A percentile compares a stretch with the other conserved stretches of the same genome.
Conservation (phyloP, 371 early-diverging fungal genomes). For the Saksenaea oblongispora region DNA sequence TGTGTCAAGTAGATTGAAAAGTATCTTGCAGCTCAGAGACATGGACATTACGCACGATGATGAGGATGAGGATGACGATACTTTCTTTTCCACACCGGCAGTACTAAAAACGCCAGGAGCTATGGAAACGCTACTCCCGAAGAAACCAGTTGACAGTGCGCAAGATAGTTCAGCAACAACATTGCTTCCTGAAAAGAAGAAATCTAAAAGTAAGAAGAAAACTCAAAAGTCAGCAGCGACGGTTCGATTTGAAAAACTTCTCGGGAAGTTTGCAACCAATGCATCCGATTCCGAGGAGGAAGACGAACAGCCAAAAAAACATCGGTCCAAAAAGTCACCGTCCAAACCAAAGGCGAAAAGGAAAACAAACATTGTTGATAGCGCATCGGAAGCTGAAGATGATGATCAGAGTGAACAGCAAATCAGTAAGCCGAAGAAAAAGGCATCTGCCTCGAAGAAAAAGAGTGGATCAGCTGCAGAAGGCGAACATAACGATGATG, state of each 20-base stretch:
- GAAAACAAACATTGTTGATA: neutral
- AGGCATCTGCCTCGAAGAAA: neutral
- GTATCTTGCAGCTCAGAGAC: constrained; percentile 15
- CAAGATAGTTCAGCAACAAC: neutral
- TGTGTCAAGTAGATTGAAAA: constrained; percentile 14
- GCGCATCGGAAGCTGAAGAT: constrained; percentile 7
- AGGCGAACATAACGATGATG: neutral
- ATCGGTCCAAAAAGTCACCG: neutral
- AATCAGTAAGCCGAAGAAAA: neutral
- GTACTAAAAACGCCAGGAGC: constrained; percentile 14
- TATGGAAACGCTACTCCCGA: neutral
- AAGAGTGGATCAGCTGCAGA: neutral
- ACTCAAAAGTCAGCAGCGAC: neutral
- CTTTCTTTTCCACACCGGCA: constrained; percentile 17
- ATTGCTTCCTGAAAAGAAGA: neutral
- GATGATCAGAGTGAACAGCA: constrained; percentile 17
- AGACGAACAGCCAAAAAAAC: constrained; percentile 4
- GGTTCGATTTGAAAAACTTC: constrained; percentile 3
- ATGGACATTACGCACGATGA: constrained; percentile 7
- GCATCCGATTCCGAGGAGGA: neutral
- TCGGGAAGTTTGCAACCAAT: neutral
- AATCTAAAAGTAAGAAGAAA: neutral
- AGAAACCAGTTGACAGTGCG: neutral
- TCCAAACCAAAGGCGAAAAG: neutral
- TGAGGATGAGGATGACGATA: constrained; percentile 17